A percentile compares a stretch with the other conserved stretches of the same genome.
These are phyloP conservation scores for Selaginella tamariscina DNA, from an alignment of 75 land plant species.

Conservation along the genomic window DNA sequence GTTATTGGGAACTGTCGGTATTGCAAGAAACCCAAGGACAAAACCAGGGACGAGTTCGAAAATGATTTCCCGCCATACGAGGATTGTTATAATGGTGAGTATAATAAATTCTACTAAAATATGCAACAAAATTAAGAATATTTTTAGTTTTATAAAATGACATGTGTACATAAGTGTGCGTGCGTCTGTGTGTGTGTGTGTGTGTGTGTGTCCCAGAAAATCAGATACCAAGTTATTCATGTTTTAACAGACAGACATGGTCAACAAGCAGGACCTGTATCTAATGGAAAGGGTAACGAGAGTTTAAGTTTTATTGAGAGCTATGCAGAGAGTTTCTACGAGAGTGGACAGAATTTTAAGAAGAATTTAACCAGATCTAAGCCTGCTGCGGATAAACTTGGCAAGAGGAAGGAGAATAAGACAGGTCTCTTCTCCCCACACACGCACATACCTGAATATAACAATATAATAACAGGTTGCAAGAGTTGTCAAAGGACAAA, in stretches of 20 bases:
- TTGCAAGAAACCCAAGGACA: background rate
- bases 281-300: background rate
- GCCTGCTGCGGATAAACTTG: background rate
- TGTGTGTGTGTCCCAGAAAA: too few species aligned
- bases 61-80: background rate
- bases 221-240: too few species aligned
- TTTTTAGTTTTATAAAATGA: too few species aligned
- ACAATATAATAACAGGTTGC: background rate
- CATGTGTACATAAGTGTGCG: too few species aligned
- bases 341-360: constrained; percentile 6
- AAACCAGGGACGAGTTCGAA: background rate
- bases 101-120: too few species aligned
- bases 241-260: background rate
- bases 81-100: too few species aligned
- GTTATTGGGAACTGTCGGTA: background rate
- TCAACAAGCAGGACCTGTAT: background rate
- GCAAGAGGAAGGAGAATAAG: background rate
- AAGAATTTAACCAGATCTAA: constrained; percentile 13
- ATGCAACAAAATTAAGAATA: too few species aligned
- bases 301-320: background rate
- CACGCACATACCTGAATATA: background rate
- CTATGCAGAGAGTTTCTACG: background rate
- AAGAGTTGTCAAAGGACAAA: constrained; percentile 22
- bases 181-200: too few species aligned
- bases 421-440: too few species aligned